Evolutionary conservation across 257 asterid genomes (phyloP), one percentile per base, ranked within the genome.

Genomic region (Catharanthus roseus): DNA sequence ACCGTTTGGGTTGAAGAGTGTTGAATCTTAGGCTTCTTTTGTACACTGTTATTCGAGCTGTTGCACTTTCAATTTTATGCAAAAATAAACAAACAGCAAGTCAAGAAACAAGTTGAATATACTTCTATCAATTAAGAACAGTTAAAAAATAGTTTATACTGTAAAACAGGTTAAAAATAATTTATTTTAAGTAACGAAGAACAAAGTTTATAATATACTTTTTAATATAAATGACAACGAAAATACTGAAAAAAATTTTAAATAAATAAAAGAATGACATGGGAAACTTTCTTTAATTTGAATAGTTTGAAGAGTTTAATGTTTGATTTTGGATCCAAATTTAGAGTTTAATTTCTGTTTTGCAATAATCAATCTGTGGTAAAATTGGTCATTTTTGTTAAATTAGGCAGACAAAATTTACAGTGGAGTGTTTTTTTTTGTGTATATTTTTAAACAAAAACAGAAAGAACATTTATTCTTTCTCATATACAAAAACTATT

Each of bases 21-120:
- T 54, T 89, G 95, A 82, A 90, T 89, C 93, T 95, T 93, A 69
- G 96, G 91, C 88, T 90, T 93, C 95, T 93, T 93, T 26, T 89
- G 61, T 81, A 73, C 87, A 82, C 93, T 91, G 69, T 90, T 95
- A 39, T 82, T 72, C 50, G 86, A 82, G 86, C 93, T 86, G 81
- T 87, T 87, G 80, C 89, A 72, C 98, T 93, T 82, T 74, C 86
- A 78, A 89, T 72, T 97, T 93, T 82, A 73, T 72, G 54, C 71
- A 71, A 21, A 79, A 26, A 47, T 2, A 7, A 47, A 3, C n/a
- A n/a, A 51, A 23, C 42, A 18, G 15, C 51, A 1, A 28, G 39
- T 51, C 55, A 56, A 67, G 63, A 73, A 81, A 54, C 36, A 50
- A 79, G n/a, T n/a, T n/a, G n/a, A n/a, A n/a, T n/a, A n/a, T n/a